phyloP scores from a whole-genome alignment of 1,284 basidiomycete species.

The Macrocystidia cucumis region DNA sequence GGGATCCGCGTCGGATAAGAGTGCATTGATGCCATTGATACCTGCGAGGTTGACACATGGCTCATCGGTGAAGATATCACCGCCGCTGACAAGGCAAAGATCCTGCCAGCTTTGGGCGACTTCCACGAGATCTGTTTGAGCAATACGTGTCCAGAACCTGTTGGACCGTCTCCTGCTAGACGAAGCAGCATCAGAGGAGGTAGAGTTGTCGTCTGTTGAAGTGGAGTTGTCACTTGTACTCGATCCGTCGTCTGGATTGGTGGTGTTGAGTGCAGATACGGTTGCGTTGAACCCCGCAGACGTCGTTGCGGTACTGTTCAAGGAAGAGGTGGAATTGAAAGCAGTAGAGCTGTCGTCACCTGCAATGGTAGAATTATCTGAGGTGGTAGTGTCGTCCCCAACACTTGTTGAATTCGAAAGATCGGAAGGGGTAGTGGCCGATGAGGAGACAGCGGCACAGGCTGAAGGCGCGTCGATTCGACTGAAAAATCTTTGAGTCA shows the following conservation, averaged over 20 bases:
- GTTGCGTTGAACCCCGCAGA: too few relatives aligned
- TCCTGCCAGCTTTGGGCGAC: constrained; percentile 25
- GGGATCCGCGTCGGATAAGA: constrained; percentile 33
- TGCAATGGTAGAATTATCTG: constrained; percentile 8
- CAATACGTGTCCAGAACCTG: constrained; percentile 12
- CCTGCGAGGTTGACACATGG: constrained; percentile 34
- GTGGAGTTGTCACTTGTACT: constrained; percentile 5
- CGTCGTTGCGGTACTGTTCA: constrained; percentile 11
- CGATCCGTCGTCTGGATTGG: constrained; percentile 5
- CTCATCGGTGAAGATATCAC: constrained; percentile 27
- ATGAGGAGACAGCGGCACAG: constrained; percentile 16
- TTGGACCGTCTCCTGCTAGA: constrained; percentile 10
- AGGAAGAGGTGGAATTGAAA: constrained; percentile 8
- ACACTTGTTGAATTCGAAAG: constrained; percentile 4
- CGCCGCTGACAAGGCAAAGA: constrained; percentile 29
- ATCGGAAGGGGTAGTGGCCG: constrained; percentile 10
- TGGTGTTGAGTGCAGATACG: neutral
- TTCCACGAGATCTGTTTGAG: constrained; percentile 17
- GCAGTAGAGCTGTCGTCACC: constrained; percentile 5
- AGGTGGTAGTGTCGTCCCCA: neutral
- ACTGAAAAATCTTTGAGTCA: constrained; percentile 11
- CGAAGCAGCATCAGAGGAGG: constrained; percentile 8
- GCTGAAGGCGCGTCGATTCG: constrained; percentile 21
- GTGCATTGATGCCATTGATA: constrained; percentile 29
- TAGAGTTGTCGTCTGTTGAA: constrained; percentile 8